Conservation (phyloP, 495 filamentous ascomycete genomes). For the Aspergillus wentii region DNA sequence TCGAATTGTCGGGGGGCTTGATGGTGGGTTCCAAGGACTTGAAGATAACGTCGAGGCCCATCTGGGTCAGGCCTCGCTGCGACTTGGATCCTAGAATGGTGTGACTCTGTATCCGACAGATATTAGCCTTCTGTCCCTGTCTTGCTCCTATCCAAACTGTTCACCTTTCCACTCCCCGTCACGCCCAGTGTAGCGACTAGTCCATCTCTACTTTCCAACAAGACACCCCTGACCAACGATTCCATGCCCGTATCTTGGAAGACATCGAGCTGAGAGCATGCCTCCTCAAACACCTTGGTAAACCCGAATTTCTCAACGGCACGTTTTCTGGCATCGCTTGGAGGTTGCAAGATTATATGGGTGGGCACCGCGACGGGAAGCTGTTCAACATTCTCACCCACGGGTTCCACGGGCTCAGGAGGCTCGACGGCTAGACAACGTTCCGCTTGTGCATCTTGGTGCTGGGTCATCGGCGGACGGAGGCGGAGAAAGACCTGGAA, state of each 20-base stretch:
- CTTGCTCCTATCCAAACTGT: not conserved
- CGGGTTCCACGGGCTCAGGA: slow-evolving; percentile 23
- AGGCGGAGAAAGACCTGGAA: slow-evolving; percentile 93
- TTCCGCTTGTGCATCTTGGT: slow-evolving; percentile 42
- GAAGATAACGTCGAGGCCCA: slow-evolving; percentile 86
- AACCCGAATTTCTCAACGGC: slow-evolving; percentile 93
- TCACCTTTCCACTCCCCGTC: slow-evolving; percentile 93
- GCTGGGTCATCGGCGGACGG: slow-evolving; percentile 58
- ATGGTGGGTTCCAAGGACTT: slow-evolving; percentile 65
- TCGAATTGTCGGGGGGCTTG: slow-evolving; percentile 52
- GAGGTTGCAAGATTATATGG: slow-evolving; percentile 84
- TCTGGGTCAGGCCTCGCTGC: slow-evolving; percentile 85
- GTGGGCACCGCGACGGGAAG: slow-evolving; percentile 48
- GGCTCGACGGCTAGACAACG: slow-evolving; percentile 77
- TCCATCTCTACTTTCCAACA: slow-evolving; percentile 80
- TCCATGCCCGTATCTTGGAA: slow-evolving; percentile 79
- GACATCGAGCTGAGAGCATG: slow-evolving; percentile 75
- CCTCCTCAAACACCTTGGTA: slow-evolving; percentile 87
- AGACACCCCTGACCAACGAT: slow-evolving; percentile 69
- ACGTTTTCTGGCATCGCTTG: slow-evolving; percentile 69
- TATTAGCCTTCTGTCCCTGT: slow-evolving; percentile 10
- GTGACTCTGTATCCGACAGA: slow-evolving; percentile 62
- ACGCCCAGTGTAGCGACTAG: slow-evolving; percentile 89
- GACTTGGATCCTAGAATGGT: slow-evolving; percentile 89
- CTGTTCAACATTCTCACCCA: slow-evolving; percentile 22